Evolutionary conservation across 2,329 filamentous ascomycete genomes (phyloP).

Genomic region (Cladosporium cucumerinum): DNA sequence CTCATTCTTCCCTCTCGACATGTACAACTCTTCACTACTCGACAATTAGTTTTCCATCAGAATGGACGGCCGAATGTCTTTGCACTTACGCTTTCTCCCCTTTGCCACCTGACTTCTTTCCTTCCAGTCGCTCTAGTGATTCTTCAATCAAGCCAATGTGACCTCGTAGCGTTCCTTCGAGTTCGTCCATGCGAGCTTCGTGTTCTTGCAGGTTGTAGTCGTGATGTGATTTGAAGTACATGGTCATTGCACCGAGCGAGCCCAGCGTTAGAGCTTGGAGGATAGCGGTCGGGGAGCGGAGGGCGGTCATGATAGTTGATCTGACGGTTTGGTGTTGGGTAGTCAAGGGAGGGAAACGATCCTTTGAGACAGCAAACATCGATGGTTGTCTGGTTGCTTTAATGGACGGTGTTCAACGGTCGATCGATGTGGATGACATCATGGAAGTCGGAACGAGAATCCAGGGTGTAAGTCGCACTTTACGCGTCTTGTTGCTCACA

Average conservation of each 20-base stretch:
- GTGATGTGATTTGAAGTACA: slow-evolving; percentile 34
- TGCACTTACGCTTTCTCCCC: slow-evolving; percentile 38
- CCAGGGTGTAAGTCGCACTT: neutral
- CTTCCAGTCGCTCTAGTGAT: slow-evolving; percentile 42
- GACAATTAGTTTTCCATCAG: neutral
- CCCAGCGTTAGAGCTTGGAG: slow-evolving; percentile 20
- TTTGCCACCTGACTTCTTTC: slow-evolving; percentile 36
- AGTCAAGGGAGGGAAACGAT: neutral
- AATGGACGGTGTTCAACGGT: neutral
- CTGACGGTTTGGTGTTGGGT: neutral
- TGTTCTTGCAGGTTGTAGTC: slow-evolving; percentile 46
- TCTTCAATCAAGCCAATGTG: slow-evolving; percentile 50
- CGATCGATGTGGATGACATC: neutral
- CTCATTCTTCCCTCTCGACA: slow-evolving; percentile 21
- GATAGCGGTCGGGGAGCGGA: slow-evolving; percentile 21
- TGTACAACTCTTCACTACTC: slow-evolving; percentile 21
- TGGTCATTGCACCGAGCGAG: slow-evolving; percentile 21
- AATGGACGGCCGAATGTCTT: neutral
- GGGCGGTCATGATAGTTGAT: neutral
- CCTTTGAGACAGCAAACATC: neutral
- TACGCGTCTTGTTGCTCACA: neutral
- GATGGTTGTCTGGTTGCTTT: neutral
- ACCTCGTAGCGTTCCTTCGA: slow-evolving; percentile 47
- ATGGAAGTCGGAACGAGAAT: neutral
- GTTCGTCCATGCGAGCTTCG: slow-evolving; percentile 48